A percentile compares a stretch with the other conserved stretches of the same genome.
Evolutionary conservation across 73 alveolate species (phyloP).

Genomic region (Paramecium biaurelia): DNA sequence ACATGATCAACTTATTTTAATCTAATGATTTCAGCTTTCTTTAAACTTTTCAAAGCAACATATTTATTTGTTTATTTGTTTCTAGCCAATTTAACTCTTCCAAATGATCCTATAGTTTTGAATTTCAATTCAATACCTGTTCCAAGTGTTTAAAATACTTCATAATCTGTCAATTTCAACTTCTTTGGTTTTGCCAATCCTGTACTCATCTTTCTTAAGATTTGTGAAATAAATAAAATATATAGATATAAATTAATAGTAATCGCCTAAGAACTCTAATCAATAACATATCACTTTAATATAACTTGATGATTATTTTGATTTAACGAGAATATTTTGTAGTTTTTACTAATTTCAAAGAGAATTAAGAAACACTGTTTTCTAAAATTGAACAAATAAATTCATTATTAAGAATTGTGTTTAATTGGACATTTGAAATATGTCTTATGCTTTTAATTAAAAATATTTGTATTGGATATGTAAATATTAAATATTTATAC

Average conservation of each 20-base stretch:
- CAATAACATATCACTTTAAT: not conserved
- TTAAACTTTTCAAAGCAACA: conserved; percentile 91
- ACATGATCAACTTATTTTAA: conserved; percentile 95
- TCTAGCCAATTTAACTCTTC: conserved; percentile 91
- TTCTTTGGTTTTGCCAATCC: conserved; percentile 65
- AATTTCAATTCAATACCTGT: conserved; percentile 72
- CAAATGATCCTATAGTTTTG: conserved; percentile 76
- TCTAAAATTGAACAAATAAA: conserved; percentile 66
- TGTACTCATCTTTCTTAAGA: conserved; percentile 37
- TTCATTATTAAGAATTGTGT: not conserved
- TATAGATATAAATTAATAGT: not conserved
- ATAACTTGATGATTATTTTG: not conserved
- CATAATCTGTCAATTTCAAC: conserved; percentile 73
- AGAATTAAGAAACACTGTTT: conserved; percentile 72
- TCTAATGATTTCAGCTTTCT: conserved; percentile 92
- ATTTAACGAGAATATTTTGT: not conserved
- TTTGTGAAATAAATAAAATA: not conserved
- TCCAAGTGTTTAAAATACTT: conserved; percentile 81
- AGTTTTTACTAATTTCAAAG: conserved; percentile 62
- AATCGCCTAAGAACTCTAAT: not conserved
- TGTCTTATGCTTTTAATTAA: not conserved
- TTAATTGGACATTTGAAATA: not conserved
- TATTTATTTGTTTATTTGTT: conserved; percentile 74
- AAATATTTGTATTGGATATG: not conserved
- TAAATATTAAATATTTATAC: not conserved